Evolutionary conservation across 441 rosid genomes (phyloP), one percentile per base, ranked within the genome.

Genomic region (Syzygium syzygioides): DNA sequence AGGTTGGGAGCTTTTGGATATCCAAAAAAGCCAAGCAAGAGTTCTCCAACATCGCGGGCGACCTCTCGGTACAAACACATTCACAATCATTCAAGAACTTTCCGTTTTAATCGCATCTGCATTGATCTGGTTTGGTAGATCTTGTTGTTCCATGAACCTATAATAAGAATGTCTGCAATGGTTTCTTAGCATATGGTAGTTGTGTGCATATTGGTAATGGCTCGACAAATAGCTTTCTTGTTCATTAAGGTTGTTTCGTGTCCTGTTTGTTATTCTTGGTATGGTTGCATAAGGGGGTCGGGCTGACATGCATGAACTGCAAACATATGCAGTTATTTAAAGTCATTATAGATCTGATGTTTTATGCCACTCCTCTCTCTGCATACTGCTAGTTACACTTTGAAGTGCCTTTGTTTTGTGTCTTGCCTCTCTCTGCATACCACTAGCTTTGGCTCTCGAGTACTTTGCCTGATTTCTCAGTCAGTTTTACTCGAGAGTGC

Each of bases 11-110:
- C 68, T 92, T 93, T n/a, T 97, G 99, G 99, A 92, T 96, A 93
- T 94, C 99, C 1, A 96, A 93, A 93, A 95, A 96, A 93, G 98
- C 98, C 45, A 96, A 95, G 90, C 96, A 95, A 87, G 99, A 97
- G 93, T 89, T 96, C 91, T 91, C 97, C 15, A 95, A 94, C 93
- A 95, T 97, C 57, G 86, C 97, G 85, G 96, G 90, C 53, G 99
- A 97, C 89, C 87, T 97, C 91, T 91, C 93, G 88, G 99, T 97
- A 48, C 11, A 64, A 19, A 34, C 76, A 55, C 25, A 9, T 54
- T 20, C 5, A 4, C 55, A 28, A 55, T 41, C 13, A 37, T 23
- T 37, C 1, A 11, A n/a, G 11, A 15, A 54, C 12, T 19, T 28
- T 20, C 57, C 52, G 11, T 56, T n/a, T 57, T 30, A 13, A 34